Base-by-base conservation (phyloP, 805 yeast species). In the Yamadazyma philogaea region DNA sequence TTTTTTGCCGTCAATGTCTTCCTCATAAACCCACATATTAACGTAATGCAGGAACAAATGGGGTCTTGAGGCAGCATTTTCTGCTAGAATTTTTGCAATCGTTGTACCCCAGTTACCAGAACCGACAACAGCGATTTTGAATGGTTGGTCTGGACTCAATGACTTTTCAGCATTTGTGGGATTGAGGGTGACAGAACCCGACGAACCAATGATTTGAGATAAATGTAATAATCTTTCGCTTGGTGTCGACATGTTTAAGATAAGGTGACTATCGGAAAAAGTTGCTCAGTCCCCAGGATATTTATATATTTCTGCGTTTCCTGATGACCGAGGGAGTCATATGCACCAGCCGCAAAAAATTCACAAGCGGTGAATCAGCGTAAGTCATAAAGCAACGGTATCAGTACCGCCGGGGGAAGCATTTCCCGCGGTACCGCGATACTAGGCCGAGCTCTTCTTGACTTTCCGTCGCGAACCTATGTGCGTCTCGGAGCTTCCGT, bases 61-160 rank as follows among this genome's bases (percentile, higher is more conserved):
- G 2, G 74, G 69, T 53, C 66, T 65, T 24, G 59, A 63, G 26
- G 55, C 55, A 28, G 73, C 57, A 58, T 70, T 70, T 52, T 70
- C 75, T 11, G 75, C 72, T 34, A 70, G 51, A 22, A 70, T 60
- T 55, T 70, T 70, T 46, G 75, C 74, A 21, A 70, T 68, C 34
- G 75, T 69, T 32, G 75, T 70, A 20, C 75, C 75, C 75, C 75
- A 70, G 54, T 69, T 70, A 30, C 75, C 75, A 15, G 72, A 67
- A 14, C 75, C 75, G 40, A 70, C 63, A 41, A 70, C 68, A 51
- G 70, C 64, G 39, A 70, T 56, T 47, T 50, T 63, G 58, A 67
- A 68, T 3, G 58, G 58, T 15, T 48, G 42, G 20, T 47, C 58
- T 10, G 62, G 60, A 2, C 49, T 28, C 27, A 57, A 39, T 2